A percentile compares a stretch with the other conserved stretches of the same genome.
phyloP scores from a whole-genome alignment of 441 rosid species.

The Bocquillonia castaneifolia region DNA sequence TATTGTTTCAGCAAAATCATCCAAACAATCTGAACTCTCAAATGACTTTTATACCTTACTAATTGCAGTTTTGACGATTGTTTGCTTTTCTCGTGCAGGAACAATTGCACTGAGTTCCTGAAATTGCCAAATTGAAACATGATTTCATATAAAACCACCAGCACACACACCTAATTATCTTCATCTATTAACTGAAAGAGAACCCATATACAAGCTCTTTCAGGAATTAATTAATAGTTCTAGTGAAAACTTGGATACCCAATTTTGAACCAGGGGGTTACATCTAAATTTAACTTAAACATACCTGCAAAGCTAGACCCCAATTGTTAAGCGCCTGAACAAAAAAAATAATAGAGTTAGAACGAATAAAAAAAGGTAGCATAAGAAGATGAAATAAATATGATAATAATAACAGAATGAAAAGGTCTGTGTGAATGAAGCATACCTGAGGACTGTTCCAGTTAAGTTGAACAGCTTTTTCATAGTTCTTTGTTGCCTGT shows the following conservation, averaged over 20 bases:
- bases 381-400: too few species aligned
- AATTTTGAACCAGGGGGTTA: slow-evolving; percentile 7
- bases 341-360: slow-evolving; percentile 21
- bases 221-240: background rate
- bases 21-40: slow-evolving; percentile 29
- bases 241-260: background rate
- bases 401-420: slow-evolving; percentile 7
- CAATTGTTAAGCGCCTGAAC: slow-evolving; percentile 94
- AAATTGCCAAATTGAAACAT: slow-evolving; percentile 18
- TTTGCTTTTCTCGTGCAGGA: slow-evolving; percentile 89
- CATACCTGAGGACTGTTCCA: slow-evolving; percentile 98
- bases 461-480: slow-evolving; percentile 88
- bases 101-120: slow-evolving; percentile 99
- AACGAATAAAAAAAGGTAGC: slow-evolving; percentile 15
- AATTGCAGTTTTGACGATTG: slow-evolving; percentile 86
- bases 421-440: background rate
- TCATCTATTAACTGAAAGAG: background rate
- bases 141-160: slow-evolving; percentile 15
- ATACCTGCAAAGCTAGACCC: slow-evolving; percentile 97
- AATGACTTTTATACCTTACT: slow-evolving; percentile 67
- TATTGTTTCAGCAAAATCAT: slow-evolving; percentile 27
- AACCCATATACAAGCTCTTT: background rate
- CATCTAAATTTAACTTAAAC: slow-evolving; percentile 13
- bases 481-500: slow-evolving; percentile 93
- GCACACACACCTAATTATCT: background rate